Base-by-base conservation (phyloP, 1,139 yeast genomes). In the Suhomyces terraborum region DNA sequence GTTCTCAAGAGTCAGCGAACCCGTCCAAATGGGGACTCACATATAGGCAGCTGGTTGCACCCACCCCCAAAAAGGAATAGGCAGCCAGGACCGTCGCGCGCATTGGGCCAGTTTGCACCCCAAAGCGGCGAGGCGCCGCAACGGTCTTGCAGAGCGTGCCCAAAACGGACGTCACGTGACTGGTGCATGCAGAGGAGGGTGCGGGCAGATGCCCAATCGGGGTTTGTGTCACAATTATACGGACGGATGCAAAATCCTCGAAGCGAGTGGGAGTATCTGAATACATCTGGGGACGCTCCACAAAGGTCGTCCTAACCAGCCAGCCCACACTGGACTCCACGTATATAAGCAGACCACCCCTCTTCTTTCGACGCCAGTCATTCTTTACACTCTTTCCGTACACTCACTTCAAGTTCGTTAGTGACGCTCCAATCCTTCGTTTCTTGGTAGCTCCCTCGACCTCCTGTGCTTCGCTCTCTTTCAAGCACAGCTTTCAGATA, bases 41-140 rank as follows among this genome's bases (percentile, higher is more conserved):
- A n/a, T n/a, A n/a, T n/a, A n/a, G n/a, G 14, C 9, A n/a, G 39
- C 39, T 36, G 40, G 32, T 24, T 35, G 39, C 36, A 37, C 31
- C 31, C 19, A 21, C 13, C 13, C 38, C 37, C 28, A 29, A 41
- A 41, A 14, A 21, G 39, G 41, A n/a, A 19, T 13, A 7, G 14
- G 18, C 22, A 21, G 26, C 43, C 39, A 40, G 43, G 33, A 40
- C n/a, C n/a, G 12, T n/a, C 20, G 26, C 28, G 20, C 31, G 23
- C 12, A 21, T 40, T 14, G 3, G 40, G 43, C 26, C 22, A 38
- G 20, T 8, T 22, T 10, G n/a, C 12, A 27, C 12, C 43, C 36
- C 36, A 40, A 35, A 19, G 32, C 17, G 36, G 43, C 16, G 8
- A 16, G 4, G 27, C 26, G 38, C 34, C 21, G 24, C 32, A 22